Conservation (phyloP, 805 yeast genomes). For the Candida caryicola region DNA sequence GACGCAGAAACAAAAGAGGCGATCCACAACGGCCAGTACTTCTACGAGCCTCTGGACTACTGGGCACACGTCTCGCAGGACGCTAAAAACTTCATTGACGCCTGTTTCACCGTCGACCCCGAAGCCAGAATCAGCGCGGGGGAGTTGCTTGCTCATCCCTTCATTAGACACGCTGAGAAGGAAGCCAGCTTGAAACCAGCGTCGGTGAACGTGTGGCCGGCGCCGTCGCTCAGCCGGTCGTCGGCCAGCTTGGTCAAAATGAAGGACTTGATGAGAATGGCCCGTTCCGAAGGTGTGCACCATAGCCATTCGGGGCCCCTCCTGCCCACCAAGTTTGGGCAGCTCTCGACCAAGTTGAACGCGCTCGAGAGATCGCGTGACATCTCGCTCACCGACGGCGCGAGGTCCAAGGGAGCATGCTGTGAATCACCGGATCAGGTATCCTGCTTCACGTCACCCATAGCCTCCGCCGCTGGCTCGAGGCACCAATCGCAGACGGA, state of each 20-base stretch:
- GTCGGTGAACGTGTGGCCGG: background rate
- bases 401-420: conserved; percentile 21
- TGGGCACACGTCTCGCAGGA: conserved; percentile 49
- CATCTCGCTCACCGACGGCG: conserved; percentile 11
- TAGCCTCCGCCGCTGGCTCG: conserved; percentile 11
- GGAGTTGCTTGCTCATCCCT: conserved; percentile 46
- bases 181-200: background rate
- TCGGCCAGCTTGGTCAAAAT: conserved; percentile 2
- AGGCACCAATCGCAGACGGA: conserved; percentile 10
- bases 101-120: conserved; percentile 51
- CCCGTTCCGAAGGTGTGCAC: too few relatives aligned
- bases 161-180: background rate
- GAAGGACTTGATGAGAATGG: conserved; percentile 2
- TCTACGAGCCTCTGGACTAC: conserved; percentile 59
- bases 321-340: background rate
- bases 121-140: conserved; percentile 45
- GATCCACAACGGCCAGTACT: conserved; percentile 54
- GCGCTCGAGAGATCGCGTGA: conserved; percentile 14
- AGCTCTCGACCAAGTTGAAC: conserved; percentile 10
- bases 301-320: background rate
- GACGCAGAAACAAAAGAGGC: conserved; percentile 67
- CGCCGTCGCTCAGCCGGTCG: background rate
- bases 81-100: conserved; percentile 58
- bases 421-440: conserved; percentile 28
- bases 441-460: conserved; percentile 24